These are phyloP conservation scores for Aurifilum marmelostoma DNA, from an alignment of 2,329 filamentous ascomycete genomes.

Conservation along the genomic window DNA sequence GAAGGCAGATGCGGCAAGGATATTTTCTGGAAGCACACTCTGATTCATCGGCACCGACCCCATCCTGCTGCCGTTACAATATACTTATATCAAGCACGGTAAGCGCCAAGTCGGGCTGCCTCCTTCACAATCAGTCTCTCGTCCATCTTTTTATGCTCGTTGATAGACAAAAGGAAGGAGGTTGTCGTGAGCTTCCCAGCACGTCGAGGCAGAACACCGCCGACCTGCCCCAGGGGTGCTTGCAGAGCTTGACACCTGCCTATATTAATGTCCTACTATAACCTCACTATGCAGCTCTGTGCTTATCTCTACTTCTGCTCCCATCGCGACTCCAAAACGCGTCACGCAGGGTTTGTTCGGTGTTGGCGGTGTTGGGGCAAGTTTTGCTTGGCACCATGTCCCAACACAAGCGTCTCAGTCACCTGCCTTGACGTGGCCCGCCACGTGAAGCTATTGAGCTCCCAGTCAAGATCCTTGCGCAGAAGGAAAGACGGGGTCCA, in stretches of 20 bases:
- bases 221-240: background rate
- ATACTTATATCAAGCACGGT: constrained; percentile 3
- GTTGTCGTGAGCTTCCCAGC: background rate
- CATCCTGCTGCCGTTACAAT: background rate
- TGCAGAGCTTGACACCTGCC: constrained; percentile 1
- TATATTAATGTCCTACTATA: background rate
- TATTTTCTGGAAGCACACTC: background rate
- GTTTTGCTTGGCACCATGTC: background rate
- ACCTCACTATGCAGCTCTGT: background rate
- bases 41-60: background rate
- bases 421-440: constrained; percentile 1
- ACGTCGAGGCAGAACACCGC: too few species aligned
- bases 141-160: background rate
- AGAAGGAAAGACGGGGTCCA: background rate
- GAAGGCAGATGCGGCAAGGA: constrained; percentile 9
- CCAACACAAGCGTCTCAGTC: background rate
- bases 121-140: background rate
- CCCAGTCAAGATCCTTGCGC: background rate
- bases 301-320: background rate
- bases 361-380: background rate
- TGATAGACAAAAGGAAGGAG: background rate
- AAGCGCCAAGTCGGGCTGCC: background rate
- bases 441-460: background rate
- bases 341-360: background rate
- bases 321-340: background rate